Base-by-base conservation (phyloP, 371 early-diverging fungal genomes). In the Mucor sp. region DNA sequence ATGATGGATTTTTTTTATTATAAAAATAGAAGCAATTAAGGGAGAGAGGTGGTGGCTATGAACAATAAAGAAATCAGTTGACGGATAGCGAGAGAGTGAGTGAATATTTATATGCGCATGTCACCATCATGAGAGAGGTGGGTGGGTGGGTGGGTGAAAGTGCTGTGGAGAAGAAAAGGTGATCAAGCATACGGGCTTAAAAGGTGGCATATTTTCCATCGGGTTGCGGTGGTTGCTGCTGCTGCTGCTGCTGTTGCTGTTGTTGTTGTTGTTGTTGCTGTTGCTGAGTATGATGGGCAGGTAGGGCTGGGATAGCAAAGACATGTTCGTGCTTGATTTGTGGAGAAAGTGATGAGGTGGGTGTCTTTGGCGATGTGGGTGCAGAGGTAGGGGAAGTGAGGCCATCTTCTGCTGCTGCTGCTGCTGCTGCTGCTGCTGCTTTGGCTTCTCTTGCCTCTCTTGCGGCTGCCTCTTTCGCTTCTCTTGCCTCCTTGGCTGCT, bases 311-410 rank as follows among this genome's bases (percentile, higher is more conserved):
- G 6, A 60, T 23, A 32, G 58, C 58, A 53, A 66, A 66, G 6
- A 61, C 55, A 32, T 66, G 61, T 23, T 66, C 66, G 27, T 58
- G 12, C 21, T 60, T 60, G 4, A 60, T 28, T 32, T 25, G 62
- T 3, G 61, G 67, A 15, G 67, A 57, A 0, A 41, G 4, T 14
- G 64, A 43, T 11, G 64, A 53, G 43, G 65, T 55, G 17, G 69
- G 56, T n/a, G 64, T 56, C n/a, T 32, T 65, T 32, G 69, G 69
- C 19, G 69, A 69, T 15, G 44, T 33, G 33, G 69, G 64, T 15
- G 41, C 58, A 32, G 69, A 63, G 1, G 63, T 60, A 9, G 67
- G 61, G 28, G 60, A 61, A 12, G 39, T 59, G 0, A 60, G 53
- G 11, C 50, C 4, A 4, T 4, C 23, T 39, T 35, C 28, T 30